A percentile compares a stretch with the other conserved stretches of the same genome.
These are phyloP conservation scores for Eucalyptus globulus DNA, from an alignment of 345 rosid species.

Conservation along the genomic window DNA sequence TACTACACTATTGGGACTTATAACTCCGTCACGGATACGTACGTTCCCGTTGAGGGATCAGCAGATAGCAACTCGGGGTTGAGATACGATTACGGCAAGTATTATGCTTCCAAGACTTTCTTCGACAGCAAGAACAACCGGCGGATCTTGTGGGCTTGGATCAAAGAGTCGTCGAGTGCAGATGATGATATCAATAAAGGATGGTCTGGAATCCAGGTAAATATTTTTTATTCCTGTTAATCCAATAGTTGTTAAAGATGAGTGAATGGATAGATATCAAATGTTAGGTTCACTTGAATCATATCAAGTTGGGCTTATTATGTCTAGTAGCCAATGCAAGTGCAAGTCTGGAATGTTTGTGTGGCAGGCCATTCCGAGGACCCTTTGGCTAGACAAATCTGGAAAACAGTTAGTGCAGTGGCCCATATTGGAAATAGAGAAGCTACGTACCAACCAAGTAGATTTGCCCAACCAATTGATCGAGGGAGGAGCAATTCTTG, in stretches of 20 bases:
- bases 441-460: constrained; percentile 22
- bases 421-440: constrained; percentile 60
- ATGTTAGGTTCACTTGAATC: neutral
- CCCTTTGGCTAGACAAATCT: constrained; percentile 32
- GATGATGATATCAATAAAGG: constrained; percentile 15
- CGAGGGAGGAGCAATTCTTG: constrained; percentile 18
- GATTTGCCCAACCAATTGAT: constrained; percentile 12
- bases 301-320: neutral
- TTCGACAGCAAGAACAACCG: constrained; percentile 23
- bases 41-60: constrained; percentile 4
- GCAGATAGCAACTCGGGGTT: constrained; percentile 16
- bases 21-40: constrained; percentile 2
- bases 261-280: neutral
- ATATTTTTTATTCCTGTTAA: neutral
- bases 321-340: neutral
- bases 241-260: neutral
- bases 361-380: constrained; percentile 58
- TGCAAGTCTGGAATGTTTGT: neutral
- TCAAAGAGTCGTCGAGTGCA: constrained; percentile 19
- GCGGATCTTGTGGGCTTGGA: constrained; percentile 48
- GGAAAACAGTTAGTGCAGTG: constrained; percentile 60
- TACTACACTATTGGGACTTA: constrained; percentile 36
- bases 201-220: constrained; percentile 60
- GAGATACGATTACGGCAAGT: constrained; percentile 49
- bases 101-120: constrained; percentile 56